Evolutionary conservation across 2,329 filamentous ascomycete species (phyloP), one percentile per base, ranked within the genome.

Genomic region (Ramularia endophylla): DNA sequence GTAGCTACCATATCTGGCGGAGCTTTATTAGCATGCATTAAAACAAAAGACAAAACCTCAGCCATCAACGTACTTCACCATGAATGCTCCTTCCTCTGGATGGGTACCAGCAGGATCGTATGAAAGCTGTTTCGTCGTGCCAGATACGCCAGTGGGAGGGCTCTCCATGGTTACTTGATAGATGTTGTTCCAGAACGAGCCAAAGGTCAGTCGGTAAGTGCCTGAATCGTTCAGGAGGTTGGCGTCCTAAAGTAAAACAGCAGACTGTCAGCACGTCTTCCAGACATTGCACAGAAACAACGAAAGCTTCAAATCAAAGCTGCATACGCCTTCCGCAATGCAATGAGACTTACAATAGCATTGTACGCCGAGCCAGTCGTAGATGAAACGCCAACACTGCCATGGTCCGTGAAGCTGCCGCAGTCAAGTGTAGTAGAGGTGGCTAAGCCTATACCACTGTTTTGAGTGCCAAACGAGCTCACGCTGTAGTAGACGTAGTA

Each of bases 401-500:
- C 80, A 12, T 66, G 69, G 55, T 83, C 78, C 2, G 70, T 78
- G 78, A 78, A 83, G 12, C 65, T 68, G 27, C 76, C 77, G 9
- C 68, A 63, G 19, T 76, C 71, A 58, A 77, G 65, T 4, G 64
- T 64, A 4, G 51, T 53, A n/a, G 67, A 71, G 0, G 68, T 75
- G 1, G 73, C 74, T 4, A 76, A 61, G 13, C 81, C 81, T 47
- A 85, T 83, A 25, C 76, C 76, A 0, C 75, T 80, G 58, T 70
- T 63, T 48, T 82, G 78, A 0, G 68, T 72, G 1, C 80, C 80
- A 48, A 81, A 82, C 1, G 72, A 66, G 27, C 73, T 78, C n/a
- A 83, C 77, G 1, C 75, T 68, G 61, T 84, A 83, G 70, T 81
- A 83, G n/a, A 78, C 61, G 52, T 82, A 74, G 64, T 83, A 85